Evolutionary conservation across 176 grass and related monocot genomes (phyloP), one percentile per base, ranked within the genome.

Genomic region (Chrysopogon serrulatus): DNA sequence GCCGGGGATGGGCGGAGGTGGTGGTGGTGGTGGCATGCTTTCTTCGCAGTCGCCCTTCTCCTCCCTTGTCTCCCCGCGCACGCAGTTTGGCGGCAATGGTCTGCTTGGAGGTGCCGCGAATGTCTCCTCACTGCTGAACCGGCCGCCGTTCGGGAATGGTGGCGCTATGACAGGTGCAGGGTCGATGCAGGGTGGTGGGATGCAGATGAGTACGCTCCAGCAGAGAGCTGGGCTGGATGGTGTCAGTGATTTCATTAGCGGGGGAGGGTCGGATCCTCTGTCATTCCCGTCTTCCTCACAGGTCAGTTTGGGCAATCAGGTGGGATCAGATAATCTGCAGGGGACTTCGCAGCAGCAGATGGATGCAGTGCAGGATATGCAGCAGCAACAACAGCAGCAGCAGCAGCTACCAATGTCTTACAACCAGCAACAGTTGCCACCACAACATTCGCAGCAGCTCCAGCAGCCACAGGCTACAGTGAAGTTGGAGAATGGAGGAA

Each of bases 21-120:
- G 65, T 0, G 73, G 79, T 1, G 89, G 86, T 1, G 82, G 72
- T 0, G 64, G 90, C 35, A 70, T 87, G 90, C 79, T 83, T 30
- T 86, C 84, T 8, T 73, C 89, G 5, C 96, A 94, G 81, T 84
- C 93, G 39, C 89, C 97, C 10, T 94, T 96, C 81, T 86, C 90
- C 8, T 99, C 97, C 3, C 90, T 96, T 0, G 90, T 99, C 51
- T 91, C 93, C 16, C 91, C 81, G 5, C 91, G 91, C 30, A 89
- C 88, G 11, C 93, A 95, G 86, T 96, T 91, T 49, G 86, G 92
- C 6, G 81, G 87, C 35, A 90, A 86, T 73, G 87, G 92, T 14
- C 83, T 99, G 69, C 87, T 96, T 12, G 96, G 89, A 30, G 94
- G 87, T 9, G 82, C 87, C 31, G 89, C 96, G 4, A 99, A 87